These are phyloP conservation scores for Leishmania braziliensis DNA, from an alignment of 208 protist genomes.

Conservation along the genomic window DNA sequence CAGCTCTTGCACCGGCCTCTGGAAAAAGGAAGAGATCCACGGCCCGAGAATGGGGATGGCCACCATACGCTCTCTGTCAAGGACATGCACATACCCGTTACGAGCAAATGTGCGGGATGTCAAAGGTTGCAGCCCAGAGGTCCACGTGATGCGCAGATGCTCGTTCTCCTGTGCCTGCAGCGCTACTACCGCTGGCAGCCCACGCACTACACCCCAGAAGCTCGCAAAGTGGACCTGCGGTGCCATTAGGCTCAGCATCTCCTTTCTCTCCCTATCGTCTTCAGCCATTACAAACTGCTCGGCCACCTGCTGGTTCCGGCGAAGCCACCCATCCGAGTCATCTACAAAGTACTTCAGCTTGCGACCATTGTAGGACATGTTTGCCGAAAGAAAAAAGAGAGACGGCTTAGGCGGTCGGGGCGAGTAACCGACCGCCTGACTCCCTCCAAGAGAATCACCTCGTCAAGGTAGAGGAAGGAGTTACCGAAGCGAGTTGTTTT, in stretches of 20 bases:
- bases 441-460: not conserved
- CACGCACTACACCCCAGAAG: slow-evolving; percentile 84
- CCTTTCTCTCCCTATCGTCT: slow-evolving; percentile 67
- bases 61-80: slow-evolving; percentile 36
- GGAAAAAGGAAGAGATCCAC: slow-evolving; percentile 58
- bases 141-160: slow-evolving; percentile 73
- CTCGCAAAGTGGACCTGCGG: slow-evolving; percentile 57
- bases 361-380: slow-evolving; percentile 75
- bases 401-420: not conserved
- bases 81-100: slow-evolving; percentile 67
- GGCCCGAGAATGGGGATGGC: slow-evolving; percentile 59
- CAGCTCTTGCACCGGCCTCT: slow-evolving; percentile 64
- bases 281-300: slow-evolving; percentile 74
- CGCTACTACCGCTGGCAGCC: slow-evolving; percentile 49
- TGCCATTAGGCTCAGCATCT: slow-evolving; percentile 54
- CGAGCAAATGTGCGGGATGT: slow-evolving; percentile 79
- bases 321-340: slow-evolving; percentile 63
- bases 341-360: slow-evolving; percentile 86
- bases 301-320: slow-evolving; percentile 42
- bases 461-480: not conserved
- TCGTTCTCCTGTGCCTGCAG: slow-evolving; percentile 51
- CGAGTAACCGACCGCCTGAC: not conserved
- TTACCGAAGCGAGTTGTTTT: not conserved
- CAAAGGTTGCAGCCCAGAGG: slow-evolving; percentile 40
- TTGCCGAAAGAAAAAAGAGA: not conserved